Percentiles rank a stretch among this genome's conserved stretches.
These are phyloP conservation scores for Quercus glauca DNA, from an alignment of 306 rosid species.

Conservation along the genomic window DNA sequence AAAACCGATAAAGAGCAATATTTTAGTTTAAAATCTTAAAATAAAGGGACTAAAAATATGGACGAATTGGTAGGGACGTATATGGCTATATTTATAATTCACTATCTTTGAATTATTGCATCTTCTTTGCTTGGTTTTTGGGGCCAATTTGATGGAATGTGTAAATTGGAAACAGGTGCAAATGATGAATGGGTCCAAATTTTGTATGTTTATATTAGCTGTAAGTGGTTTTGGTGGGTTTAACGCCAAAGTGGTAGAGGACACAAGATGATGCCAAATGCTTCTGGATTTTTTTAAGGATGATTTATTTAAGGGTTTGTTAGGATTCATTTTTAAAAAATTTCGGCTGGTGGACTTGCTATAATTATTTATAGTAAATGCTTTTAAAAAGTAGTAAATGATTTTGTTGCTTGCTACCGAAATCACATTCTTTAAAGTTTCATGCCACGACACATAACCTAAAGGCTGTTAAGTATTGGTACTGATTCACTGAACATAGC, in stretches of 20 bases:
- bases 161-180: conserved; percentile 13
- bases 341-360: conserved; percentile 5
- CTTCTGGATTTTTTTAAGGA: not conserved
- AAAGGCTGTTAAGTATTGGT: not conserved
- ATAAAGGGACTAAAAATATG: not conserved
- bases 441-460: not conserved
- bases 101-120: not conserved
- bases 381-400: conserved; percentile 21
- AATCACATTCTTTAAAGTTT: not conserved
- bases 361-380: not conserved
- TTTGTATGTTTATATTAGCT: conserved; percentile 34
- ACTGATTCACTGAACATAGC: not conserved
- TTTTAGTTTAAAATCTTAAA: not conserved
- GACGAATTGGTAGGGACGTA: not conserved
- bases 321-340: conserved; percentile 9
- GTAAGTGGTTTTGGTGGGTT: conserved; percentile 22
- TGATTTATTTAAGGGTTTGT: not conserved
- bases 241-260: conserved; percentile 17
- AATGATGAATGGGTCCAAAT: conserved; percentile 5
- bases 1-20: conserved; percentile 21
- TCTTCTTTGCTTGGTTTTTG: conserved; percentile 19
- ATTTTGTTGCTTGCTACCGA: not conserved
- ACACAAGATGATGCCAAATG: conserved; percentile 30
- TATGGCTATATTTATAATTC: conserved; percentile 6
- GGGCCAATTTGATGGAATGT: conserved; percentile 27